A percentile compares a stretch with the other conserved stretches of the same genome.
These are phyloP conservation scores for Pyrrhoderma noxium DNA, from an alignment of 1,284 basidiomycete species.

Conservation along the genomic window DNA sequence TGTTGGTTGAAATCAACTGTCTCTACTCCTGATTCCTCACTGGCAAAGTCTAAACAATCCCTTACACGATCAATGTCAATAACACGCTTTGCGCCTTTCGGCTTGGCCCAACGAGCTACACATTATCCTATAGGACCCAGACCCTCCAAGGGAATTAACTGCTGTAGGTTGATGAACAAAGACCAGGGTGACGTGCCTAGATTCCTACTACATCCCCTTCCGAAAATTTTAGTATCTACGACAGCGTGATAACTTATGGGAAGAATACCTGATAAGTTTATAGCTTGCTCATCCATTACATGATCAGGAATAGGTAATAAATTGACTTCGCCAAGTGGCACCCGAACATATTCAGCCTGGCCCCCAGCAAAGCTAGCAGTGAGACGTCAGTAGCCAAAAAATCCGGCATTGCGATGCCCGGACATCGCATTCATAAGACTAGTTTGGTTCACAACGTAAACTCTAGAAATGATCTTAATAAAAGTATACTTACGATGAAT, in stretches of 20 bases:
- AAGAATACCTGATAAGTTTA: conserved; percentile 68
- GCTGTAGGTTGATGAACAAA: background rate
- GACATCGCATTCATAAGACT: conserved; percentile 60
- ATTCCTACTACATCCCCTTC: conserved; percentile 61
- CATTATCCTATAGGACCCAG: conserved; percentile 59
- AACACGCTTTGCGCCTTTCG: conserved; percentile 66
- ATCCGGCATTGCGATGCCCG: conserved; percentile 61
- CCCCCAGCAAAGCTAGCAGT: conserved; percentile 68
- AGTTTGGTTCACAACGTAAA: background rate
- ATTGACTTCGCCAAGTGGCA: conserved; percentile 68
- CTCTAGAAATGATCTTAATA: background rate
- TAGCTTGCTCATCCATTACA: conserved; percentile 54
- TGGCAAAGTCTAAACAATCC: conserved; percentile 55
- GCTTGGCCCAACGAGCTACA: conserved; percentile 51
- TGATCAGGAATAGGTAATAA: conserved; percentile 61
- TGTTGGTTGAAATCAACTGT: conserved; percentile 55
- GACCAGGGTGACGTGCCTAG: conserved; percentile 38
- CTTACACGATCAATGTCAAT: conserved; percentile 67
- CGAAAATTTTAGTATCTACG: conserved; percentile 59
- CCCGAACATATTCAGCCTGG: conserved; percentile 62
- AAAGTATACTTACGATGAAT: conserved; percentile 39
- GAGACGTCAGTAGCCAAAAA: conserved; percentile 71
- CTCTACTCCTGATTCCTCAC: conserved; percentile 49
- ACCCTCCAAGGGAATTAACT: conserved; percentile 31
- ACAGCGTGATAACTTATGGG: conserved; percentile 70